These are phyloP conservation scores for Sclerospora graminicola DNA, from an alignment of 352 stramenopile species.

Conservation along the genomic window DNA sequence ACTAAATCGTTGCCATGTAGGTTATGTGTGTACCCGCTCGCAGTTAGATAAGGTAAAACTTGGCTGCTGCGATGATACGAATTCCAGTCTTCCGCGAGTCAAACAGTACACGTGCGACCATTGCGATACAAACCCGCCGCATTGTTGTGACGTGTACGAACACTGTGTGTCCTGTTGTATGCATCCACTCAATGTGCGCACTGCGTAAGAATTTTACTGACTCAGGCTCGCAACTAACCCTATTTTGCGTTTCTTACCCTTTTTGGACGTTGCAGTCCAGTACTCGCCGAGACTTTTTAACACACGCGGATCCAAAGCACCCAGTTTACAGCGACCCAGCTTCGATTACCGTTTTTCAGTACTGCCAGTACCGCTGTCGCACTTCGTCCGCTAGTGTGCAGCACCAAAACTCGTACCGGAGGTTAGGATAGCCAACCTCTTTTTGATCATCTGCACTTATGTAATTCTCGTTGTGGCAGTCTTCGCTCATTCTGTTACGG, in stretches of 20 bases:
- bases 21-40: slow-evolving; percentile 38
- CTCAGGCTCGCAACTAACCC: slow-evolving; percentile 4
- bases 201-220: neutral
- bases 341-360: slow-evolving; percentile 55
- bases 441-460: neutral
- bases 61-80: slow-evolving; percentile 56
- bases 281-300: slow-evolving; percentile 47
- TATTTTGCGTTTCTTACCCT: slow-evolving; percentile 7
- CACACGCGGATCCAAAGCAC: slow-evolving; percentile 44
- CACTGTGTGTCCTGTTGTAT: slow-evolving; percentile 76
- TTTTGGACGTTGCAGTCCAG: slow-evolving; percentile 23
- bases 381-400: slow-evolving; percentile 67
- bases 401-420: slow-evolving; percentile 71
- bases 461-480: slow-evolving; percentile 9
- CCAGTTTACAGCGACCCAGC: slow-evolving; percentile 48
- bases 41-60: slow-evolving; percentile 27
- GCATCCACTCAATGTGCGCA: slow-evolving; percentile 56
- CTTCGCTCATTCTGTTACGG: slow-evolving; percentile 57
- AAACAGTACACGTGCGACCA: slow-evolving; percentile 51
- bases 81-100: slow-evolving; percentile 35
- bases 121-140: slow-evolving; percentile 53
- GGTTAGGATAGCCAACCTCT: slow-evolving; percentile 13
- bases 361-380: slow-evolving; percentile 60
- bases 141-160: slow-evolving; percentile 60
- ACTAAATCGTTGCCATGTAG: slow-evolving; percentile 5